Evolutionary conservation across 2,329 filamentous ascomycete genomes (phyloP), one percentile per base, ranked within the genome.

Genomic region (Lasiodiplodia citricola): DNA sequence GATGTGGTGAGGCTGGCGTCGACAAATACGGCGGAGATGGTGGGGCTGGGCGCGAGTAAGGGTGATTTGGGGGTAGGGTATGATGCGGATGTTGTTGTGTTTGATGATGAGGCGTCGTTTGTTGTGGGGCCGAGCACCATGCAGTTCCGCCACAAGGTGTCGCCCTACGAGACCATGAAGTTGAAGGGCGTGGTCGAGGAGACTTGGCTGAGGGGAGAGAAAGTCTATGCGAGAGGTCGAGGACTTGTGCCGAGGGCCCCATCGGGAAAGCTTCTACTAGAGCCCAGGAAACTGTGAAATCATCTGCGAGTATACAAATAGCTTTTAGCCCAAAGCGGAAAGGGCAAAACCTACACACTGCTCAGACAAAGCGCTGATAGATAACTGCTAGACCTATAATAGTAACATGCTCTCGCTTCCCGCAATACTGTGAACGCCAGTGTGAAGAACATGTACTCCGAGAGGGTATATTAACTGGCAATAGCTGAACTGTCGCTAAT

Each of bases 111-210:
- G n/a, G 89, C 88, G 25, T 86, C 87, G 73, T 99, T 95, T 87
- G 86, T 89, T 25, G 90, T 86, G 65, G 81, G 82, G 75, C 81
- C 75, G 18, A 89, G 87, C 70, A 93, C 93, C 63, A 97, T 99
- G 94, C 87, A 96, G 73, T 99, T 97, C 87, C 90, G 93, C 80
- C 97, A 97, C 80, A 93, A 93, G 76, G 94, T 93, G 83, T 94
- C 91, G 68, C 94, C 94, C 0, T 97, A 96, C 85, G 91, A 97
- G 78, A 92, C 92, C 21, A 91, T 90, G 79, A 86, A 83, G 38
- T 90, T 97, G 74, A 87, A 85, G 56, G 94, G 94, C 1, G 87
- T 93, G 69, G 94, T 97, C 11, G 84, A 83, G 69, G 92, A 96
- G 85, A 97, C 94, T 7, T 97, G 93, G 92, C 76, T 97, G 70